Percentiles rank a stretch among this genome's conserved stretches.
phyloP scores from a whole-genome alignment of 345 rosid genomes.

The Microthlaspi erraticum region DNA sequence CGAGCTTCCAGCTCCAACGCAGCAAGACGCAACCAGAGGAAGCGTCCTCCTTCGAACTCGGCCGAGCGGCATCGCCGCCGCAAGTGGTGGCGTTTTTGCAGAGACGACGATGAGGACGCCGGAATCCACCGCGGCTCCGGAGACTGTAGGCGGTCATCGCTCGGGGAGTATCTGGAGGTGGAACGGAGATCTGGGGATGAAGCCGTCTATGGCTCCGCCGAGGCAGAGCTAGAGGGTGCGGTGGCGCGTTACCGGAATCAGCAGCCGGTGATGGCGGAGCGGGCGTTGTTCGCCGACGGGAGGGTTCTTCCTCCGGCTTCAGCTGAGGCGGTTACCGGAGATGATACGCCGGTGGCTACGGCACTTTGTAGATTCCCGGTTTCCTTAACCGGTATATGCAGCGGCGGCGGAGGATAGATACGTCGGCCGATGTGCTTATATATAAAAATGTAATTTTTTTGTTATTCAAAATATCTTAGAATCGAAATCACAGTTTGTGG shows the following conservation, averaged over 20 bases:
- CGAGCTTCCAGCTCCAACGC: constrained; percentile 27
- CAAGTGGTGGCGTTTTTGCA: constrained; percentile 88
- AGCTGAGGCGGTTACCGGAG: constrained; percentile 38
- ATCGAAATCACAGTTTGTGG: constrained; percentile 7
- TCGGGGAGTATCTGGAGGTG: constrained; percentile 88
- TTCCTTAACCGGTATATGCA: constrained; percentile 76
- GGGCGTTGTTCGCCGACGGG: constrained; percentile 78
- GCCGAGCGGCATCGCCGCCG: constrained; percentile 57
- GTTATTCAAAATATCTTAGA: background rate
- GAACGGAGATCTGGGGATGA: constrained; percentile 84
- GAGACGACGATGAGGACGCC: constrained; percentile 52
- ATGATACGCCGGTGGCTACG: constrained; percentile 48
- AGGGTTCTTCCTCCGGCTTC: constrained; percentile 80
- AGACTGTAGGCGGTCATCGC: constrained; percentile 67
- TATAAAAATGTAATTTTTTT: background rate
- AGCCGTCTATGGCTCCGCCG: constrained; percentile 57
- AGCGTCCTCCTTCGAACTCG: constrained; percentile 42
- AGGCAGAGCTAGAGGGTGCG: constrained; percentile 61
- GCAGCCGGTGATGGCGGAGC: constrained; percentile 48
- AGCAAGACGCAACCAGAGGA: constrained; percentile 33
- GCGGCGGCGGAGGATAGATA: constrained; percentile 54
- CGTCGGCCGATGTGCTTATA: constrained; percentile 8
- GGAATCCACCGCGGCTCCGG: constrained; percentile 19
- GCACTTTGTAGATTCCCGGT: constrained; percentile 72
- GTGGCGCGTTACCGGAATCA: constrained; percentile 39